Evolutionary conservation across 1,284 basidiomycete species (phyloP).

Genomic region (Boletus holoroseus): DNA sequence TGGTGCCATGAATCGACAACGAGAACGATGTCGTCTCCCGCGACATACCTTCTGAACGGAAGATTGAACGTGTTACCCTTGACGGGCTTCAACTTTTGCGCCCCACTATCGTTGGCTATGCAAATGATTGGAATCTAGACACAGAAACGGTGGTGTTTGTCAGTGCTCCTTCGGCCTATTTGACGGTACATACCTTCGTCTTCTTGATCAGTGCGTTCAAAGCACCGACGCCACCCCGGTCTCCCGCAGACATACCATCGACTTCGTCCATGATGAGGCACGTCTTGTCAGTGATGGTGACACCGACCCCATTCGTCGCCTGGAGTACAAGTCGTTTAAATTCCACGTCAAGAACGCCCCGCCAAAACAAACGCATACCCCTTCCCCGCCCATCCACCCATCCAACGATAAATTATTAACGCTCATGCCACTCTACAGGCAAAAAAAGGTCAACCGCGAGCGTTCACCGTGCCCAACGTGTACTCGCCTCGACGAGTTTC

Average conservation of each 20-base stretch:
- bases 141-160: neutral
- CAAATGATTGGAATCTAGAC: constrained; percentile 91
- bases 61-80: constrained; percentile 70
- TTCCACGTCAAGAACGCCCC: neutral
- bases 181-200: constrained; percentile 59
- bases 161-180: neutral
- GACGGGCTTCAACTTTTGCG: constrained; percentile 90
- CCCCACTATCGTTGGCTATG: constrained; percentile 88
- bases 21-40: neutral
- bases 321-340: constrained; percentile 22
- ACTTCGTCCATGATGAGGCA: constrained; percentile 99
- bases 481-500: constrained; percentile 82
- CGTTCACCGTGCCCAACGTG: neutral
- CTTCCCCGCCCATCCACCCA: constrained; percentile 71
- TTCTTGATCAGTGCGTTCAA: constrained; percentile 91
- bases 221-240: constrained; percentile 93
- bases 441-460: neutral
- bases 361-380: constrained; percentile 35
- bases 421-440: constrained; percentile 70
- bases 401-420: constrained; percentile 86
- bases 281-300: constrained; percentile 72
- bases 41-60: constrained; percentile 66
- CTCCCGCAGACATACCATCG: constrained; percentile 97
- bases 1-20: constrained; percentile 6
- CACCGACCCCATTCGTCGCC: constrained; percentile 63